Evolutionary conservation across 1,284 basidiomycete genomes (phyloP).

Genomic region (Malassezia vespertilionis): DNA sequence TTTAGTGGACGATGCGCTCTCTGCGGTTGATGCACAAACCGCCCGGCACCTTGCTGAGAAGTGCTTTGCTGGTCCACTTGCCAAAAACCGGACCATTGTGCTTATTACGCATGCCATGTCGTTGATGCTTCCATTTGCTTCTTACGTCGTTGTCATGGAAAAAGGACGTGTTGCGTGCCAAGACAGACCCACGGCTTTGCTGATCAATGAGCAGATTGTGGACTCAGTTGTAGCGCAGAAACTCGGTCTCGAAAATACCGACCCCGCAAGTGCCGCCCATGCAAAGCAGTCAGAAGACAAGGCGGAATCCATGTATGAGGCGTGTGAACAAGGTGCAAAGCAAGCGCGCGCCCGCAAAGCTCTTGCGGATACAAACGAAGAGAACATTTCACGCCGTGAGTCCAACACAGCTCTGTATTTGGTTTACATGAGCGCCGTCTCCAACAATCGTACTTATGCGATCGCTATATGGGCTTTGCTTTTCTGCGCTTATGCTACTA

Average conservation of each 20-base stretch:
- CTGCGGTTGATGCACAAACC: constrained; percentile 80
- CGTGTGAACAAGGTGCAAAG: constrained; percentile 26
- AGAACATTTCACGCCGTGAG: constrained; percentile 35
- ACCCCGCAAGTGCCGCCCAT: no score
- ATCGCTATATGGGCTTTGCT: constrained; percentile 30
- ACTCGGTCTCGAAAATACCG: constrained; percentile 12
- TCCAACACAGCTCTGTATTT: constrained; percentile 33
- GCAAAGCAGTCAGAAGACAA: no score
- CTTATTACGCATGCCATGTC: constrained; percentile 79
- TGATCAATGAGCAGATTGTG: background rate
- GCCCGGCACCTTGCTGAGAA: constrained; percentile 63
- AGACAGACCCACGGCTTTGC: constrained; percentile 55
- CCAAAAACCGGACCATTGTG: constrained; percentile 61
- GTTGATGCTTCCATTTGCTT: constrained; percentile 59
- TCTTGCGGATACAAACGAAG: constrained; percentile 34
- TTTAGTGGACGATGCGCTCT: constrained; percentile 78
- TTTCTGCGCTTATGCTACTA: constrained; percentile 27
- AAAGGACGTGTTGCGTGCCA: constrained; percentile 63
- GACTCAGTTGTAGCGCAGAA: no score
- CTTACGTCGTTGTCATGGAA: constrained; percentile 63
- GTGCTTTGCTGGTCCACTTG: constrained; percentile 57
- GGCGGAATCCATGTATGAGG: constrained; percentile 23
- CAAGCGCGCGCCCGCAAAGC: constrained; percentile 9
- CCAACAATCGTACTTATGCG: constrained; percentile 18
- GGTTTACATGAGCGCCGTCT: constrained; percentile 34